Conservation (phyloP, 2,329 filamentous ascomycete species). For the Penicillium sp. region DNA sequence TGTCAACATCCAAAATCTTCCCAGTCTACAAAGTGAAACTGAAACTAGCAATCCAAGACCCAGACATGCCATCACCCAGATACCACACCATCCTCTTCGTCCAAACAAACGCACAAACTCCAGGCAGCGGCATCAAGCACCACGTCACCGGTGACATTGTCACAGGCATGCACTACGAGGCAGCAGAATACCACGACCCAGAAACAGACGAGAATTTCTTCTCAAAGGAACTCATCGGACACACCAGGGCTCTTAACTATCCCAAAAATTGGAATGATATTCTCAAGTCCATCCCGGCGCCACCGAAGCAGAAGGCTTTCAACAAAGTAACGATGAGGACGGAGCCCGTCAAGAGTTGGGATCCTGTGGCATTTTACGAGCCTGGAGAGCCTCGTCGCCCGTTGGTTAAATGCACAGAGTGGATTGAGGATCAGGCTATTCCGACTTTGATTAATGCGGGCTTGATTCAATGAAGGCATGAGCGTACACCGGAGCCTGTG, state of each 20-base stretch:
- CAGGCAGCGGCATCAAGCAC: neutral
- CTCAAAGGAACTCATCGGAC: neutral
- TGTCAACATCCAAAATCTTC: neutral
- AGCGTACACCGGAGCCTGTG: neutral
- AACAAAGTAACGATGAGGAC: constrained; percentile 1
- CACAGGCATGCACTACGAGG: constrained; percentile 1
- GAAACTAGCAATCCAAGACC: neutral
- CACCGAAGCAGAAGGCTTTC: neutral
- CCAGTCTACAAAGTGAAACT: constrained; percentile 1
- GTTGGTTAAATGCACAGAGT: constrained; percentile 2
- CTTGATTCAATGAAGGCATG: neutral
- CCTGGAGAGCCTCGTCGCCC: neutral
- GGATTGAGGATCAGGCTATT: constrained; percentile 1
- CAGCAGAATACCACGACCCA: neutral
- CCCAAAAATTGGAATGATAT: neutral
- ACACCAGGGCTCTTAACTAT: neutral
- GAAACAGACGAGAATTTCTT: neutral
- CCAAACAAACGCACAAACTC: neutral
- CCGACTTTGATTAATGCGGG: neutral
- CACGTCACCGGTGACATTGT: constrained; percentile 5
- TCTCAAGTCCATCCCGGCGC: neutral
- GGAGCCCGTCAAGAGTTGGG: neutral
- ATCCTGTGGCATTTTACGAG: constrained; percentile 1
- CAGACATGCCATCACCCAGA: neutral
- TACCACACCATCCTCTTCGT: constrained; percentile 3